Evolutionary conservation across 805 yeast genomes (phyloP).

Genomic region (Schwanniomyces occidentalis): DNA sequence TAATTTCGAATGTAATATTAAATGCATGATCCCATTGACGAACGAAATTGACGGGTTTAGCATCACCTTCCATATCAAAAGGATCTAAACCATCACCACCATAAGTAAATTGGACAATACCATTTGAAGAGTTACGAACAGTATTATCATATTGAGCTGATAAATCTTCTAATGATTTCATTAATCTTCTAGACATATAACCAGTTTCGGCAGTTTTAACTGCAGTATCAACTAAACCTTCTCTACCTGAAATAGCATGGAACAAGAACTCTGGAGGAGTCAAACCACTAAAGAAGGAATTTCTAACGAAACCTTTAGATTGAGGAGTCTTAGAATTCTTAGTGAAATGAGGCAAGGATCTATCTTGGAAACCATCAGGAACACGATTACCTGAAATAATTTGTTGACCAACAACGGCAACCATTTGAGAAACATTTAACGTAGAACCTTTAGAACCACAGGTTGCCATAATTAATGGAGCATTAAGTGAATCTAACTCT

Average conservation of each 20-base stretch:
- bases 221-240: slow-evolving; percentile 98
- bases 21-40: slow-evolving; percentile 94
- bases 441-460: slow-evolving; percentile 99
- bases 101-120: slow-evolving; percentile 95
- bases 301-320: slow-evolving; percentile 96
- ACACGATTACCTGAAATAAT: slow-evolving; percentile 98
- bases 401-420: slow-evolving; percentile 99
- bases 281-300: slow-evolving; percentile 93
- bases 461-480: slow-evolving; percentile 98
- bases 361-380: slow-evolving; percentile 99
- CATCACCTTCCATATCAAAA: slow-evolving; percentile 98
- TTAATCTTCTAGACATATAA: slow-evolving; percentile 95
- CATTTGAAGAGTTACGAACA: slow-evolving; percentile 91
- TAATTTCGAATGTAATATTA: slow-evolving; percentile 63
- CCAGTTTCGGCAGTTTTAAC: slow-evolving; percentile 99
- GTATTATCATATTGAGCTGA: slow-evolving; percentile 92
- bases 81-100: slow-evolving; percentile 99
- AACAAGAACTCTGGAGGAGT: slow-evolving; percentile 98
- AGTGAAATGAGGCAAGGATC: slow-evolving; percentile 95
- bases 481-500: slow-evolving; percentile 86
- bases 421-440: slow-evolving; percentile 98
- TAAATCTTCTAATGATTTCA: slow-evolving; percentile 96
- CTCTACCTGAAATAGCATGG: slow-evolving; percentile 99
- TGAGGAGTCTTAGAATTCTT: slow-evolving; percentile 97
- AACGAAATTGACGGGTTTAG: slow-evolving; percentile 88